Conservation (phyloP, 2,329 filamentous ascomycete species). For the Verruconis gallopava region DNA sequence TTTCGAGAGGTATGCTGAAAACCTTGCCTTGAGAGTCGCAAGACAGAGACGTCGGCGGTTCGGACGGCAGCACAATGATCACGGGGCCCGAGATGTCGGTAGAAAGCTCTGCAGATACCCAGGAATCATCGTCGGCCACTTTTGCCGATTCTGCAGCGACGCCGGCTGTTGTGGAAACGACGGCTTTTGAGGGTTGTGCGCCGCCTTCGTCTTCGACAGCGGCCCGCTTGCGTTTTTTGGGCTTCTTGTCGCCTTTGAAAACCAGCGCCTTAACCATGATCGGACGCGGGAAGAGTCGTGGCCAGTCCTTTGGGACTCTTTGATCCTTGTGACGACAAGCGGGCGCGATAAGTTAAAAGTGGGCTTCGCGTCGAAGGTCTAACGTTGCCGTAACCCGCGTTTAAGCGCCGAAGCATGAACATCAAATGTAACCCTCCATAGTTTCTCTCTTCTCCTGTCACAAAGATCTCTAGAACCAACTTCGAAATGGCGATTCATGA, state of each 20-base stretch:
- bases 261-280: constrained; percentile 76
- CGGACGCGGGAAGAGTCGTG: constrained; percentile 8
- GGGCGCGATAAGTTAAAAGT: too few relatives aligned
- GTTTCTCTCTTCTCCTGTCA: too few relatives aligned
- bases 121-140: constrained; percentile 64
- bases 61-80: constrained; percentile 68
- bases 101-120: constrained; percentile 71
- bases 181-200: constrained; percentile 12
- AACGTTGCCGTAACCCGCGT: too few relatives aligned
- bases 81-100: constrained; percentile 71
- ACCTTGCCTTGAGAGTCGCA: constrained; percentile 80
- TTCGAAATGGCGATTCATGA: too few relatives aligned
- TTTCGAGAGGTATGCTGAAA: constrained; percentile 70
- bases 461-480: too few relatives aligned
- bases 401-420: too few relatives aligned
- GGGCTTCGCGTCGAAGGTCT: too few relatives aligned
- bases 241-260: constrained; percentile 96
- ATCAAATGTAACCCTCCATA: too few relatives aligned
- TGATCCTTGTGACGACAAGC: too few relatives aligned
- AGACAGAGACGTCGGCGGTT: constrained; percentile 60
- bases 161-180: constrained; percentile 23
- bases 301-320: too few relatives aligned
- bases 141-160: constrained; percentile 11
- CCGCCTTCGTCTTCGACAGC: constrained; percentile 36
- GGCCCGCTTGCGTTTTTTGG: constrained; percentile 77